A percentile compares a stretch with the other conserved stretches of the same genome.
Conservation (phyloP, 2,329 filamentous ascomycete genomes). For the Fusarium hostae region DNA sequence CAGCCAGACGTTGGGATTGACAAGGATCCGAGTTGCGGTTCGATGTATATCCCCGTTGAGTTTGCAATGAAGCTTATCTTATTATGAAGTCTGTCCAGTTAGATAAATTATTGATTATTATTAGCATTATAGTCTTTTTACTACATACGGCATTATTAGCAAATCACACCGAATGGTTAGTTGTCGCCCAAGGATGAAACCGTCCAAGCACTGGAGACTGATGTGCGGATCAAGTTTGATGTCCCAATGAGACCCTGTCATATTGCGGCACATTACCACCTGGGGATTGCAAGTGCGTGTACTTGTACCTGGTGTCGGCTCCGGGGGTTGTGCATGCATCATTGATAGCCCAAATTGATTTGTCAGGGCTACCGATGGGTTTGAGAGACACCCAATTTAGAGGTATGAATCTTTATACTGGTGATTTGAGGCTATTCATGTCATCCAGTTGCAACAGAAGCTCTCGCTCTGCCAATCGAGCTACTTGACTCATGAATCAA, state of each 20-base stretch:
- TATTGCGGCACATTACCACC: slow-evolving; percentile 23
- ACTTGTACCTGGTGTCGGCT: slow-evolving; percentile 38
- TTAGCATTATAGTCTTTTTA: background rate
- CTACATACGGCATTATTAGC: slow-evolving; percentile 15
- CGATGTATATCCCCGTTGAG: background rate
- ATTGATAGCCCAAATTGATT: slow-evolving; percentile 33
- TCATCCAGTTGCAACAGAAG: background rate
- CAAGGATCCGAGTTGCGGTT: slow-evolving; percentile 16
- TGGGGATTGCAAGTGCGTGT: background rate
- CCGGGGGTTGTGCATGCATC: slow-evolving; percentile 36
- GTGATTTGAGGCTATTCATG: background rate
- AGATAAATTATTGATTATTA: background rate
- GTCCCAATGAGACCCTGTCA: slow-evolving; percentile 21
- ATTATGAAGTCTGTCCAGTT: background rate
- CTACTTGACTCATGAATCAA: background rate
- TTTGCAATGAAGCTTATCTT: background rate
- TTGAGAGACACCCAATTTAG: slow-evolving; percentile 3
- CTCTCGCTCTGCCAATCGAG: background rate
- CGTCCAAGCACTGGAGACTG: slow-evolving; percentile 13
- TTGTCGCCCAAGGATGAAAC: slow-evolving; percentile 17
- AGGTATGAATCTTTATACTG: background rate
- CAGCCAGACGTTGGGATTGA: background rate
- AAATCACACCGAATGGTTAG: slow-evolving; percentile 22
- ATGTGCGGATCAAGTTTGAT: slow-evolving; percentile 22
- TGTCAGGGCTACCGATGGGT: slow-evolving; percentile 20